Evolutionary conservation across 345 rosid genomes (phyloP), one percentile per base, ranked within the genome.

Genomic region (Excoecaria cochinchinensis): DNA sequence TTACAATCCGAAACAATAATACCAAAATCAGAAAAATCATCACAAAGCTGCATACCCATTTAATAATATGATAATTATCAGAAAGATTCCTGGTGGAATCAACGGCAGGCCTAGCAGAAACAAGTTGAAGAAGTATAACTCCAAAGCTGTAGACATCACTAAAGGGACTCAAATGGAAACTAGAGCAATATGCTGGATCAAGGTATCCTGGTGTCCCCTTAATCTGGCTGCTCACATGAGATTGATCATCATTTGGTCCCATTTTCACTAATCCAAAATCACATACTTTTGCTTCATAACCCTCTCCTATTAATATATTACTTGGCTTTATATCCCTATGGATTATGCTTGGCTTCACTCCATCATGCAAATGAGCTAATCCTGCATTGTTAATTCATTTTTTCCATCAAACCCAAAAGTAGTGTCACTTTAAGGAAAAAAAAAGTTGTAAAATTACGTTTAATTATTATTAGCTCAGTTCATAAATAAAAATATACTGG

Each of bases 161-260:
- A 15, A 83, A 84, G 7, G 87, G 87, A 71, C 87, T 85, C 67
- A 87, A 74, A 74, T 90, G 90, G 55, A 72, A 82, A 66, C 85
- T 88, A 1, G 85, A 79, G 58, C 88, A 90, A 53, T 88, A 87
- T 11, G 92, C 89, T 73, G 89, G 94, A 63, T 88, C 94, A 74
- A 88, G 88, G 81, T 88, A 88, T 0, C 91, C 94, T 1, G 90
- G 90, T 3, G 94, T 90, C 46, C 91, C 90, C 74, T 86, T 88
- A 76, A 90, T 77, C 72, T 84, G 90, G 81, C 86, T 85, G 47
- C 87, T 90, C 48, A 86, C 94, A 71, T 82, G 89, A 3, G 90
- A 82, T 74, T 86, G 82, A 71, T 88, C 90, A 39, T 82, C 94
- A 7, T 58, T 56, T 0, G 93, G 93, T 22, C 93, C 91, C 24